These are phyloP conservation scores for Pisolithus orientalis DNA, from an alignment of 768 basidiomycete genomes.

Conservation along the genomic window DNA sequence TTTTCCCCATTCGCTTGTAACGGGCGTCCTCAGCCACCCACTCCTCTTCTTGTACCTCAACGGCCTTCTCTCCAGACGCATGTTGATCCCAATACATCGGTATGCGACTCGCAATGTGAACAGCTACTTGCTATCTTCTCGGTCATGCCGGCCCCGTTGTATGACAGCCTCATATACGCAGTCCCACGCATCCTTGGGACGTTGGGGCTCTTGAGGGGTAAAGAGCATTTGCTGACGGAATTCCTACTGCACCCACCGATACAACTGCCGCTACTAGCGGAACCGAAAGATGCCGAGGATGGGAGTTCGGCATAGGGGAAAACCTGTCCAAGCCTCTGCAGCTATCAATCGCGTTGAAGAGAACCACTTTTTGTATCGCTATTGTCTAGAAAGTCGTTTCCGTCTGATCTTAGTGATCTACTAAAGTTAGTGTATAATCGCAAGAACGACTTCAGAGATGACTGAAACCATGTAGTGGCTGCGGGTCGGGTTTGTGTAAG, in stretches of 20 bases:
- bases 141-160: constrained; percentile 15
- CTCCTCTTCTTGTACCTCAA: constrained; percentile 56
- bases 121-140: constrained; percentile 40
- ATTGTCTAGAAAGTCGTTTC: constrained; percentile 30
- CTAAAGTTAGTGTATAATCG: constrained; percentile 47
- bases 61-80: constrained; percentile 55
- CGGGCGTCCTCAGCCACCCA: constrained; percentile 48
- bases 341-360: constrained; percentile 38
- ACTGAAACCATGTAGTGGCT: constrained; percentile 45
- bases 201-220: constrained; percentile 16
- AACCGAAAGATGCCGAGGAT: constrained; percentile 11
- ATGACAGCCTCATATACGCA: constrained; percentile 45
- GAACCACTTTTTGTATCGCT: constrained; percentile 36
- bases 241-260: constrained; percentile 1
- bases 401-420: constrained; percentile 46
- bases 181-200: constrained; percentile 50
- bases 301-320: constrained; percentile 30
- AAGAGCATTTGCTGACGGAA: constrained; percentile 10
- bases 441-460: constrained; percentile 52
- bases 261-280: constrained; percentile 2
- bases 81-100: constrained; percentile 71
- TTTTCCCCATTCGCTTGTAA: constrained; percentile 79
- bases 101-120: constrained; percentile 56
- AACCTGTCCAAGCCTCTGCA: constrained; percentile 45
- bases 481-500: constrained; percentile 64